Conservation (phyloP, 257 asterid genomes). For the Solanum clarkiae region DNA sequence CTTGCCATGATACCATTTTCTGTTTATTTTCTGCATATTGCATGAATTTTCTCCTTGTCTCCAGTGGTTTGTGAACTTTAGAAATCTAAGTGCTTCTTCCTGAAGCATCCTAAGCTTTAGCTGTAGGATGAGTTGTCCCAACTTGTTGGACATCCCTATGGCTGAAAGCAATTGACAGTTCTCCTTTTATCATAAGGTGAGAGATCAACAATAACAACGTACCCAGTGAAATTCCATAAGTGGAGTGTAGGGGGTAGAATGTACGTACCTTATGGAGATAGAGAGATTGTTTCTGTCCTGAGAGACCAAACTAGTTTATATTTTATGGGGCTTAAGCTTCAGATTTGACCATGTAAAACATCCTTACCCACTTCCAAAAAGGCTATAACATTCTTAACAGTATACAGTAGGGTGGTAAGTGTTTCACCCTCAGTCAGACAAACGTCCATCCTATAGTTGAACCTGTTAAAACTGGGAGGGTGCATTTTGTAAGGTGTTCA, state of each 20-base stretch:
- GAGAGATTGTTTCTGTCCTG: background rate
- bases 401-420: background rate
- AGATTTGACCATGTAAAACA: background rate
- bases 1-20: background rate
- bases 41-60: background rate
- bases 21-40: background rate
- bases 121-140: background rate
- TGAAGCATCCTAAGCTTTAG: background rate
- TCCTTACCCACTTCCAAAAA: background rate
- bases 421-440: background rate
- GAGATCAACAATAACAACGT: background rate
- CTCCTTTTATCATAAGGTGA: background rate
- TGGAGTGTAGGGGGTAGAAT: no score
- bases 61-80: background rate
- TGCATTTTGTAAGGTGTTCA: background rate
- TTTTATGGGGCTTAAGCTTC: background rate
- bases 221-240: no score
- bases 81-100: background rate
- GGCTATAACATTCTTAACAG: background rate
- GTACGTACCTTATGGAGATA: no score
- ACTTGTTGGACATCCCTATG: background rate
- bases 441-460: background rate
- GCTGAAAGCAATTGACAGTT: background rate
- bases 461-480: background rate
- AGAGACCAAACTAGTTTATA: background rate